Evolutionary conservation across 371 early-diverging fungal species (phyloP), one percentile per base, ranked within the genome.

Genomic region (Dinochytrium kinnereticum): DNA sequence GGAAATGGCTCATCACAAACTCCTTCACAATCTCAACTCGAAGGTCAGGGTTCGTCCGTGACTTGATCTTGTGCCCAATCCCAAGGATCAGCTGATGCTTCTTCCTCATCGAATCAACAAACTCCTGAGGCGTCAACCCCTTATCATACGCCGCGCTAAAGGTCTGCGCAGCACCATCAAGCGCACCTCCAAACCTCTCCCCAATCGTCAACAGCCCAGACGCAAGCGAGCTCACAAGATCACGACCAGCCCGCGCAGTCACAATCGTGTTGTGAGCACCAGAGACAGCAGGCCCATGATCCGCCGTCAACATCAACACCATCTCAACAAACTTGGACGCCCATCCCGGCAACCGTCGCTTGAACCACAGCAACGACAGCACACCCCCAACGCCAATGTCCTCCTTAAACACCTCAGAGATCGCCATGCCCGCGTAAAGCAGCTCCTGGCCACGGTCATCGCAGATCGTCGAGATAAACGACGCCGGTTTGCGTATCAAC

Each of bases 391-490:
- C 93, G 78, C 98, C 98, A 82, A 98, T 94, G 69, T 97, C 91
- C 77, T 98, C 96, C 87, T 94, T 93, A 87, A 98, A 98, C 28
- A 98, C 97, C 79, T 97, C 95, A 36, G 94, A 92, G 76, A 98
- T 98, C 72, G 95, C 90, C 96, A 98, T 96, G 76, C 98, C 98
- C 40, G 98, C 97, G 84, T 98, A 98, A 80, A 97, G 84, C 69
- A 98, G 86, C 85, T 98, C 98, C 85, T 98, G 96, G 68, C 98
- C 98, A 87, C 98, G 95, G 84, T 98, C 98, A 86, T 98, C 98
- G 74, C 93, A 95, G 81, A 98, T 98, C 66, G 98, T 98, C 69
- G 97, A 96, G 64, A 97, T 96, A 77, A 98, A 98, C 76, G 93
- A 92, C 19, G 98, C 97, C 34, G 98, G 98, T 87, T 98, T 98